Evolutionary conservation across 1,284 basidiomycete genomes (phyloP), one percentile per base, ranked within the genome.

Genomic region (Ceratorhiza oryzae-sativae): DNA sequence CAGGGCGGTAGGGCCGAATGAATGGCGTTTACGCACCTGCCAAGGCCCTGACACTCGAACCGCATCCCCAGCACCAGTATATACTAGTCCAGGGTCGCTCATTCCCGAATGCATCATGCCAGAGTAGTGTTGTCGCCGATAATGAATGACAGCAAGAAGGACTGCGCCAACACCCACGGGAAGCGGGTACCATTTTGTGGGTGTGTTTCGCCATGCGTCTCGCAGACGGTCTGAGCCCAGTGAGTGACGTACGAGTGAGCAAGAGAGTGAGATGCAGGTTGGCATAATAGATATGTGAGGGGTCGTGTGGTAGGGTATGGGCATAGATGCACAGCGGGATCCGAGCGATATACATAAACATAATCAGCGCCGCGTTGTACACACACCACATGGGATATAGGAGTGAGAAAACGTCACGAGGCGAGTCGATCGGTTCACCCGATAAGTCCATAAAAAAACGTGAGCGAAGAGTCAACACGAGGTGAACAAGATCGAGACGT

Each of bases 171-270:
- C 90, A 15, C 94, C 93, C 73, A 98, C 83, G 15, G 97, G 97
- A 53, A 99, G 87, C 9, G 97, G 96, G 77, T 95, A 96, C 97
- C 97, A 99, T 80, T 90, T 93, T 63, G 92, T 94, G 0, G 93
- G 94, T 0, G 96, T 97, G 76, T 90, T 85, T 2, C 85, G 88
- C 95, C 95, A 97, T 27, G 94, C 94, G 75, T 87, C 79, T 48
- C 82, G 81, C 10, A 90, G 80, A 41, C 86, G 68, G 48, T 65
- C 73, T 74, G 36, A 55, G 51, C 20, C n/a, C n/a, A 67, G 30
- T 6, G 63, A 39, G 34, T n/a, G 45, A n/a, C 10, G 42, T 18
- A 62, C 20, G n/a, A 62, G 23, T 23, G 60, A 62, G 41, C 23
- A 25, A 27, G 42, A 34, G 36, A 45, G 39, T 9, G 48, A 49